phyloP scores from a whole-genome alignment of 2,329 filamentous ascomycete species.

The Pezicula radicicola region DNA sequence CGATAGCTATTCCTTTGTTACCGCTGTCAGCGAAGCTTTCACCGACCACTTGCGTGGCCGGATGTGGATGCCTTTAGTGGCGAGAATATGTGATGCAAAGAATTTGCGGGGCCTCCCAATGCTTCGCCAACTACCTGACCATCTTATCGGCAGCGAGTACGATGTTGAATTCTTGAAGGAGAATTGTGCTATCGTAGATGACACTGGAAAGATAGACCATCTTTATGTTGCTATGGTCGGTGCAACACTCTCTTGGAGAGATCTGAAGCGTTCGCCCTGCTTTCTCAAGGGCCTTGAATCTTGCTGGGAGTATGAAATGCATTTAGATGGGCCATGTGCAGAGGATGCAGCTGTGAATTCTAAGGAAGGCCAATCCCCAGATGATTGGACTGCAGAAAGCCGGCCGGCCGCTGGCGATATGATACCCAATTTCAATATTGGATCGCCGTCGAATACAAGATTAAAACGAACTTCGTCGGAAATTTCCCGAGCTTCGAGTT shows the following conservation, averaged over 20 bases:
- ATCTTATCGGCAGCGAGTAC: constrained; percentile 39
- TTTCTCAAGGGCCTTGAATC: constrained; percentile 51
- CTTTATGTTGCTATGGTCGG: constrained; percentile 56
- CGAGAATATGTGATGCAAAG: constrained; percentile 53
- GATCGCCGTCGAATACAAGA: constrained; percentile 15
- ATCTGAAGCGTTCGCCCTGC: constrained; percentile 42
- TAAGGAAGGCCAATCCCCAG: constrained; percentile 4
- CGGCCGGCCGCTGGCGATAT: constrained; percentile 46
- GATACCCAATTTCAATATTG: constrained; percentile 9
- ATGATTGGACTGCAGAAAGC: constrained; percentile 4
- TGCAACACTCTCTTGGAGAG: constrained; percentile 51
- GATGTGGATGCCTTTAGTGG: constrained; percentile 56
- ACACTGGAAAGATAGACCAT: constrained; percentile 53
- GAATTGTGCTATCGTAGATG: constrained; percentile 54
- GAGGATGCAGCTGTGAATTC: constrained; percentile 15
- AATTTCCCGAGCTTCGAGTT: constrained; percentile 46
- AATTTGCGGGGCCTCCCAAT: constrained; percentile 54
- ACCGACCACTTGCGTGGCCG: constrained; percentile 45
- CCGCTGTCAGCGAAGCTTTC: constrained; percentile 48
- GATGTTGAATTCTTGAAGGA: constrained; percentile 48
- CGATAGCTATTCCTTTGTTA: constrained; percentile 45
- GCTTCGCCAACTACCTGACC: constrained; percentile 49
- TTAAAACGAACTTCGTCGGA: constrained; percentile 52
- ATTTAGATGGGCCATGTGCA: constrained; percentile 41
- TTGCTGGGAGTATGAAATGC: constrained; percentile 49